phyloP scores from a whole-genome alignment of 306 rosid genomes.

The Psophocarpus tetragonolobus region DNA sequence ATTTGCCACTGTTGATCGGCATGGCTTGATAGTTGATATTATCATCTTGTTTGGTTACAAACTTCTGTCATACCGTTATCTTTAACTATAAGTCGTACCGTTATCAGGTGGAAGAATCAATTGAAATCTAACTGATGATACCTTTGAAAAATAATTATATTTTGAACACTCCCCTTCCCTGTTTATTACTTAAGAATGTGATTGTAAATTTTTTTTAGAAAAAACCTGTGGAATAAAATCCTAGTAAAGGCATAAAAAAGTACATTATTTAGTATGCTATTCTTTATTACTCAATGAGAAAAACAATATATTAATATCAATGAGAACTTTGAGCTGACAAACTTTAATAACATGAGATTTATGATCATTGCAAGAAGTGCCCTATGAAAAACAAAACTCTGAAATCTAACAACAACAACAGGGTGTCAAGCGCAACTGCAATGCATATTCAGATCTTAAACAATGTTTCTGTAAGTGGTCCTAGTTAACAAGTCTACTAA shows the following conservation, averaged over 20 bases:
- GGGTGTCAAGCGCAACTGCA: background rate
- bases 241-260: background rate
- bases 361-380: background rate
- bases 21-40: background rate
- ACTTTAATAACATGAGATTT: background rate
- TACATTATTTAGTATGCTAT: background rate
- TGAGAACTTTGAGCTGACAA: background rate
- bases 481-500: background rate
- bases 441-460: slow-evolving; percentile 3
- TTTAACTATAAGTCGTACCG: background rate
- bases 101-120: background rate
- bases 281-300: background rate
- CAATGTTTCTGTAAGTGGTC: background rate
- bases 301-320: background rate
- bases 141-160: background rate
- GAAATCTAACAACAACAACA: background rate
- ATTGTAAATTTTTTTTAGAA: background rate
- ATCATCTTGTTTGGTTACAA: slow-evolving; percentile 1
- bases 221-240: background rate
- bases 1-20: background rate
- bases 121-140: background rate
- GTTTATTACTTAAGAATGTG: background rate
- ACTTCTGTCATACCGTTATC: background rate
- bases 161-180: background rate
- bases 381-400: background rate